Evolutionary conservation across 75 land plant genomes (phyloP), one percentile per base, ranked within the genome.

Genomic region (Picea glauca): DNA sequence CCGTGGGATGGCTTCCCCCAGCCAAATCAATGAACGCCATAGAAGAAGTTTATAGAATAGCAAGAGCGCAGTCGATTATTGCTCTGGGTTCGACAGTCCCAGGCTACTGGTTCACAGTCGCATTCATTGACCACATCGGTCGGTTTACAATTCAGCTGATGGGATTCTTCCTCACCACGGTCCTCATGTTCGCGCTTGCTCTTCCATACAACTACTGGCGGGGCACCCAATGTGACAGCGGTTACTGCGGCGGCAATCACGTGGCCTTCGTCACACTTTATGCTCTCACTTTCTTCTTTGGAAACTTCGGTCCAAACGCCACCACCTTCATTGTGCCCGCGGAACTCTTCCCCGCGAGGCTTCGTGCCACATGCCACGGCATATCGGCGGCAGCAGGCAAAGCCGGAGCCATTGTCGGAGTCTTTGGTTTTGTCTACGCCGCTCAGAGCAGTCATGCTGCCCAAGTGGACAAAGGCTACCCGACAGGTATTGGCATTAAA

Each of bases 291-390:
- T 79, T 82, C 60, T 79, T 82, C 60, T 81, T 81, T n/a, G 6
- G 80, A n/a, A 81, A 77, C 61, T 81, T 81, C 43, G 83, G 80
- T 21, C 83, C 81, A 15, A 84, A 84, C 77, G 40, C 66, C 74
- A 84, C 84, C 40, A 87, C 89, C 9, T 85, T 85, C 79, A 80
- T 87, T 68, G 88, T 87, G 46, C 88, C 89, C 60, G 88, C 89
- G 2, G 89, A 87, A 84, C 50, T 87, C 23, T 87, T 87, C 79
- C 89, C 89, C 54, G 89, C 89, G 59, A 72, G 87, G 58, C 59
- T 87, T 33, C 70, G 89, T 14, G 79, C 89, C 50, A 87, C 89
- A 11, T 87, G 89, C 78, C 88, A 86, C 82, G 88, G 86, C 2
- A 85, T 85, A 40, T 85, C 86, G 4, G 86, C 86, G 6, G 86